Base-by-base conservation (phyloP, 352 stramenopile genomes). In the Globisporangium takayamanum region DNA sequence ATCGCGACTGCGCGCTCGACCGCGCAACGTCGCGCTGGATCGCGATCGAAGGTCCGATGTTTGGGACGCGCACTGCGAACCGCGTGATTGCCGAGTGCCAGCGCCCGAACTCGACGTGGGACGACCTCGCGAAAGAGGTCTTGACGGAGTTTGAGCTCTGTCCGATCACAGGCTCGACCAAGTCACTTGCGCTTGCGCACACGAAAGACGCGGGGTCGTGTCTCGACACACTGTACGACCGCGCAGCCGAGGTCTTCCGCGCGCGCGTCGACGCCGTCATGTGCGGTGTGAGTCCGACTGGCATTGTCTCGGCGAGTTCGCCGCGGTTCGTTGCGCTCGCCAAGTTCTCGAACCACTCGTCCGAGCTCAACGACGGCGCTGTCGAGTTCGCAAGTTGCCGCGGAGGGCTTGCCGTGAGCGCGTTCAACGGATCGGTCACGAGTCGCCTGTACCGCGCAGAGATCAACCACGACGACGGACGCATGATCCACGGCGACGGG, bases 401-500 rank as follows among this genome's bases (percentile, higher is more conserved):
- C 18, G 63, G 37, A 0, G 56, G 55, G 1, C 8, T 68, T 18
- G 42, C 51, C 11, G 26, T 26, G 25, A 47, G 6, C 20, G n/a
- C 58, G 20, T 76, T 70, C 50, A 28, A 45, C 30, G 63, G 54
- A 25, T 55, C 47, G 18, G 68, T 50, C 48, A 22, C 28, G 45
- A 57, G 36, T 30, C 60, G 50, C 3, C 67, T 68, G 50, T 80
- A 80, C 62, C 61, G 66, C n/a, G 72, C 68, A 33, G 47, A 51
- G 7, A 62, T 80, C 39, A 80, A 80, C 58, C 72, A 80, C 59
- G 28, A 58, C 5, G 72, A 80, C 52, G 58, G 50, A 12, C 48
- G 55, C 4, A 67, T 80, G 58, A 54, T 50, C 44, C 52, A 64
- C 44, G 69, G 66, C 47, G 72, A 80, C 36, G 69, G 68, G 14